Base-by-base conservation (phyloP, 352 stramenopile genomes). In the Hyaloperonospora brassicae region DNA sequence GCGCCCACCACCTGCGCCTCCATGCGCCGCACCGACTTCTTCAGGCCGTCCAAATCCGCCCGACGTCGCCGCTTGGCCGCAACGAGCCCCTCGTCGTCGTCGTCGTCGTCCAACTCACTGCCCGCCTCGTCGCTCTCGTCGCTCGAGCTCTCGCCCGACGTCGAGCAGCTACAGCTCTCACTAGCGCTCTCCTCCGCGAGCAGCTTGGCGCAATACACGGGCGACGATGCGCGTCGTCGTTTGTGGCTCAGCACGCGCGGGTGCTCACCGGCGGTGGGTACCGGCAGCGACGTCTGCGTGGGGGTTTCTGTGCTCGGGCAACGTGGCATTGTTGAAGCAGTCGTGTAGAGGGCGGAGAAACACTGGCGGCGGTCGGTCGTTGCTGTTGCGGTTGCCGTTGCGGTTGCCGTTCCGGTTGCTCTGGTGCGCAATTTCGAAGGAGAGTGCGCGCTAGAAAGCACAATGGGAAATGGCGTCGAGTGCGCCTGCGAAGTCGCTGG, bases 1-100 rank as follows among this genome's bases (percentile, higher is more conserved):
- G 73, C 71, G 24, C 66, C 57, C 10, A 67, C 56, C 14, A 86
- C 72, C 42, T 84, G 65, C 34, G 48, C 62, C 39, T 81, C 64
- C 44, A 86, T 66, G 21, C 30, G 54, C 14, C 55, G 57, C 7
- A 86, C 59, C 24, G 77, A 76, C 3, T 65, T 57, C 38, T 66
- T 70, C 25, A 80, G 50, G 0, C 39, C 61, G 25, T 60, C 48
- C n/a, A 62, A 51, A 27, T 77, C 55, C 12, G 50, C 52, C 3
- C 64, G 62, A 22, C 72, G 63, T n/a, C 60, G 65, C 5, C 72
- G 58, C 63, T 78, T 81, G 43, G 54, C 47, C 1, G 42, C 36
- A 14, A 49, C 38, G 27, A 49, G 1, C 3, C 10, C 27, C 30
- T 4, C 27, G 27, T 34, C 27, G 8, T 65, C 55, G 7, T 62